A percentile compares a stretch with the other conserved stretches of the same genome.
Conservation (phyloP, 2,329 filamentous ascomycete species). For the Trichoderma sp. region DNA sequence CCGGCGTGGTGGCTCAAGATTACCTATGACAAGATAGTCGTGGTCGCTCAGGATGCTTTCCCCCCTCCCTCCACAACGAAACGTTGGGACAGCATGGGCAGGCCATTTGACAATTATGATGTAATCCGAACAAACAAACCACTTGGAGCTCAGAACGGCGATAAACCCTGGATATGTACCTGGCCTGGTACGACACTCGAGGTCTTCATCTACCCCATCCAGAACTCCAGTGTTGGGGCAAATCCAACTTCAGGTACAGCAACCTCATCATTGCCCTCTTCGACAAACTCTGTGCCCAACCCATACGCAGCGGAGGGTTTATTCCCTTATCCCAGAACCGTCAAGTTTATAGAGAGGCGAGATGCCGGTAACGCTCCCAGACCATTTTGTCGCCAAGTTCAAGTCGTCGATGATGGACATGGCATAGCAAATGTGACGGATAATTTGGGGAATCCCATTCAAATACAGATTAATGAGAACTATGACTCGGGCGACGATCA, state of each 20-base stretch:
- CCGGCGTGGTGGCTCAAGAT: slow-evolving; percentile 60
- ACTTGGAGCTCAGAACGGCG: slow-evolving; percentile 47
- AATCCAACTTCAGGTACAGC: not conserved
- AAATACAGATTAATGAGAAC: slow-evolving; percentile 45
- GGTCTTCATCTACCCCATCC: slow-evolving; percentile 59
- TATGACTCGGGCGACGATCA: slow-evolving; percentile 22
- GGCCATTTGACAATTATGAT: slow-evolving; percentile 31
- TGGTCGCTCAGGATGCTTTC: slow-evolving; percentile 50
- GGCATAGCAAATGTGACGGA: slow-evolving; percentile 44
- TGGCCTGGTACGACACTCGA: slow-evolving; percentile 62
- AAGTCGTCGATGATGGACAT: slow-evolving; percentile 47
- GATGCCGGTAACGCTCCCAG: slow-evolving; percentile 38
- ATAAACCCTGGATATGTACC: slow-evolving; percentile 61
- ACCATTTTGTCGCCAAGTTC: slow-evolving; percentile 55
- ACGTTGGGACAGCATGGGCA: slow-evolving; percentile 34
- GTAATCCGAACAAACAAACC: slow-evolving; percentile 37
- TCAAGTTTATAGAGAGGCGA: slow-evolving; percentile 61
- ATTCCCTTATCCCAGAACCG: slow-evolving; percentile 53
- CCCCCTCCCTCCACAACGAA: slow-evolving; percentile 39
- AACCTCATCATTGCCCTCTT: not conserved
- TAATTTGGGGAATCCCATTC: slow-evolving; percentile 45
- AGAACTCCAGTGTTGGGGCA: slow-evolving; percentile 50
- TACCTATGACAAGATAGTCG: slow-evolving; percentile 60
- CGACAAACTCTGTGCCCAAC: slow-evolving; percentile 27
- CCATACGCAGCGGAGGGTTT: slow-evolving; percentile 32